These are phyloP conservation scores for Vickermania spadyakhi DNA, from an alignment of 208 protist species.

Conservation along the genomic window DNA sequence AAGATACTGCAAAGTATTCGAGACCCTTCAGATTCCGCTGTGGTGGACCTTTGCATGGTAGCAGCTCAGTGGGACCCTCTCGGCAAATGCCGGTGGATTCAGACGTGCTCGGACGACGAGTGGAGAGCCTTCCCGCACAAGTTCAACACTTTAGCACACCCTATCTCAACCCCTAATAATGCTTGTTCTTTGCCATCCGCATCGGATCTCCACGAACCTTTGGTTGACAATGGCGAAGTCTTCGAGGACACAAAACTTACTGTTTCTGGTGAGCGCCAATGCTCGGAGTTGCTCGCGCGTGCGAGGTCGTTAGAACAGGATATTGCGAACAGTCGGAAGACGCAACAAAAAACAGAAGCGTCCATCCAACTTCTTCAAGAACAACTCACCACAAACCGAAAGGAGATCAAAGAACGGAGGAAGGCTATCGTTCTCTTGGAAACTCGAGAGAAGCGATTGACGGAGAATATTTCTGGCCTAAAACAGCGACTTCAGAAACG, in stretches of 20 bases:
- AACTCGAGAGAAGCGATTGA: conserved; percentile 19
- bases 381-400: conserved; percentile 54
- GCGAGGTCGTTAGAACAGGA: conserved; percentile 32
- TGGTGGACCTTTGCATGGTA: neutral
- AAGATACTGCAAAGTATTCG: no score
- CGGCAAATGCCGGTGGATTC: neutral
- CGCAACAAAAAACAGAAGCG: conserved; percentile 23
- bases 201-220: no score
- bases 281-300: conserved; percentile 31
- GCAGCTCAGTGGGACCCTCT: neutral
- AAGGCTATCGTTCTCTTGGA: conserved; percentile 33
- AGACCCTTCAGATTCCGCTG: no score
- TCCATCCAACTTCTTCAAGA: conserved; percentile 15
- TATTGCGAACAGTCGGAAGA: conserved; percentile 29
- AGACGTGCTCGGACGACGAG: neutral
- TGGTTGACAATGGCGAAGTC: no score
- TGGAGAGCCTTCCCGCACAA: neutral
- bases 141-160: neutral
- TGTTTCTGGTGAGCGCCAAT: no score
- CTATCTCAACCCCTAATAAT: no score
- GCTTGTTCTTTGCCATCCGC: no score
- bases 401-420: conserved; percentile 52
- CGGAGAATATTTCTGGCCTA: conserved; percentile 10
- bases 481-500: conserved; percentile 35
- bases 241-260: no score